Evolutionary conservation across 208 protist species (phyloP).

Genomic region (Acanthamoeba sp.): DNA sequence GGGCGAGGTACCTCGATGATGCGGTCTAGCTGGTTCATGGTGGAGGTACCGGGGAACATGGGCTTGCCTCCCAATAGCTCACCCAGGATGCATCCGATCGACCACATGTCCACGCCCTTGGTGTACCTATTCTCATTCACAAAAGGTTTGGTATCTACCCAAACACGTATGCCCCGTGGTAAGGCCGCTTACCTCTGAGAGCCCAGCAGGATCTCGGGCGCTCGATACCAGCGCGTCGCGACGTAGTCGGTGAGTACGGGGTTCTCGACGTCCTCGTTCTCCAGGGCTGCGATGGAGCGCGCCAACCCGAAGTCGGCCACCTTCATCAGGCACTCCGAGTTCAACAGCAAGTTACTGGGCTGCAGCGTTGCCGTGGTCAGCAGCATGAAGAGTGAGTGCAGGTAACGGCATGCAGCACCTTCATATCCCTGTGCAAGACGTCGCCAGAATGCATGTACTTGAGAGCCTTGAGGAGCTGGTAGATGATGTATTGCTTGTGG

Average conservation of each 20-base stretch:
- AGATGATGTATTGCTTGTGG: slow-evolving; percentile 98
- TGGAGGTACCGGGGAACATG: slow-evolving; percentile 92
- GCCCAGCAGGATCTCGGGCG: slow-evolving; percentile 98
- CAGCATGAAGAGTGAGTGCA: neutral
- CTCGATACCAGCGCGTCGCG: slow-evolving; percentile 98
- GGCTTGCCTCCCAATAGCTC: slow-evolving; percentile 96
- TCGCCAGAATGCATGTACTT: slow-evolving; percentile 93
- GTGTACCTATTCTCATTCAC: slow-evolving; percentile 96
- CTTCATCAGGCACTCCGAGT: slow-evolving; percentile 91
- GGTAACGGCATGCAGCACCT: neutral
- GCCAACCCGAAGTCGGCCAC: slow-evolving; percentile 98
- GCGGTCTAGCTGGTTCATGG: slow-evolving; percentile 94
- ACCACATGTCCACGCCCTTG: slow-evolving; percentile 98
- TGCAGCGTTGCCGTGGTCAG: neutral
- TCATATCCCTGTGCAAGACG: slow-evolving; percentile 96
- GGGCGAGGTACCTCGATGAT: no score
- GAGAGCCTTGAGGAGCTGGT: slow-evolving; percentile 97
- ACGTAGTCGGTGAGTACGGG: slow-evolving; percentile 84
- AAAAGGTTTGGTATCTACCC: neutral
- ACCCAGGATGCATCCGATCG: slow-evolving; percentile 98
- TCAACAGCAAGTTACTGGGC: slow-evolving; percentile 87
- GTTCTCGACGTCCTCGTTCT: slow-evolving; percentile 91
- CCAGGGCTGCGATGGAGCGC: slow-evolving; percentile 92
- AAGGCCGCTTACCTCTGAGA: slow-evolving; percentile 93
- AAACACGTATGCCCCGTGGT: no score